These are phyloP conservation scores for Fusarium floridanum DNA, from an alignment of 2,329 filamentous ascomycete genomes.

Conservation along the genomic window DNA sequence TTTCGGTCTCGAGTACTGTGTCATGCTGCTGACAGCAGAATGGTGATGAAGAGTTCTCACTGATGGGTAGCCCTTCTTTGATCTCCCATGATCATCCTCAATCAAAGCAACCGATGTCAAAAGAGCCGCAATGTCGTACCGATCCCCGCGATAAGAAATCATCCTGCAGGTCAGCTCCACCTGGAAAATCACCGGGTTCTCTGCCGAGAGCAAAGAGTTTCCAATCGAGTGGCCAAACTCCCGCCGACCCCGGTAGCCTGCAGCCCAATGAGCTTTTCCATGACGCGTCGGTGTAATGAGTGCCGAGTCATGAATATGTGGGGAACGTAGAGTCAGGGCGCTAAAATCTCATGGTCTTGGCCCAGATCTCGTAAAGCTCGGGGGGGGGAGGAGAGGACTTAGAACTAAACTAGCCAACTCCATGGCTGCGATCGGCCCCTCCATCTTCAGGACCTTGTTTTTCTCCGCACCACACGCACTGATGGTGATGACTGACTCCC, in stretches of 20 bases:
- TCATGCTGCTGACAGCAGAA: not conserved
- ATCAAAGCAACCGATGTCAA: not conserved
- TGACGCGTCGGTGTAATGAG: not conserved
- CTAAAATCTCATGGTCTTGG: constrained; percentile 1
- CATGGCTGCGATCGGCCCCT: not conserved
- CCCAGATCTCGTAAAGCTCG: constrained; percentile 6
- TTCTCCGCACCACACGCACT: not conserved
- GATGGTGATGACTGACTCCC: not conserved
- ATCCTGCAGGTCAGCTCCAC: not conserved
- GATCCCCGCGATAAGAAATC: not conserved
- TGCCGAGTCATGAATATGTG: constrained; percentile 6
- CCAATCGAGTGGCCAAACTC: not conserved
- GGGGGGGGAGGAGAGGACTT: too few relatives aligned
- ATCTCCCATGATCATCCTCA: not conserved
- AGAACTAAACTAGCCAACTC: not conserved
- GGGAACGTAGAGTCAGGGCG: not conserved
- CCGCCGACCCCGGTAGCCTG: not conserved
- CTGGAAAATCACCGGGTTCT: not conserved
- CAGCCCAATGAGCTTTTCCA: not conserved
- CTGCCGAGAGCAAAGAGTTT: not conserved
- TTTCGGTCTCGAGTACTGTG: not conserved
- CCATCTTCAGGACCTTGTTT: not conserved
- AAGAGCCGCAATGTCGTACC: not conserved
- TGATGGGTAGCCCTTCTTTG: not conserved
- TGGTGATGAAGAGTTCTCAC: not conserved